Percentiles rank a stretch among this genome's conserved stretches.
Conservation (phyloP, 202 grass and related monocot species). For the Panicum virgatum region DNA sequence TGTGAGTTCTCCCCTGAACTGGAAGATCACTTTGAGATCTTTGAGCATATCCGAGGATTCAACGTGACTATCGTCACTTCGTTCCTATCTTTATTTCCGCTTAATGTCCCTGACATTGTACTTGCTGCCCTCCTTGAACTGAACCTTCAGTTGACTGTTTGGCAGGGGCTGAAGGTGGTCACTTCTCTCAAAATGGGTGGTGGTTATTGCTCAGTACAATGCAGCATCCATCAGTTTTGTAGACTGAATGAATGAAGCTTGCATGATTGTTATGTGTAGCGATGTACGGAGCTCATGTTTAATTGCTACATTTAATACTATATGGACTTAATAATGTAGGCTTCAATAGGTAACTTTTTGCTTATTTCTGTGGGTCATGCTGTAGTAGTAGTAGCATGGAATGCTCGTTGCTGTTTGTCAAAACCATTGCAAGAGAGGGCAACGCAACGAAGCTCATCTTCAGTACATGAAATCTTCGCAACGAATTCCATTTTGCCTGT, state of each 20-base stretch:
- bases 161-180: neutral
- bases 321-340: neutral
- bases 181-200: neutral
- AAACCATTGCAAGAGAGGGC: neutral
- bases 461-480: neutral
- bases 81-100: neutral
- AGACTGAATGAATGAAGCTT: neutral
- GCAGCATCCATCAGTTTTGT: neutral
- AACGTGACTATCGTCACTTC: slow-evolving; percentile 46
- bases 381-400: neutral
- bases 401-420: neutral
- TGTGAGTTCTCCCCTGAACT: slow-evolving; percentile 39
- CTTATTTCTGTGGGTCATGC: neutral
- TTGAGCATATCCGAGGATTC: slow-evolving; percentile 44
- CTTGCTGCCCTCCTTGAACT: neutral
- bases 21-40: slow-evolving; percentile 49
- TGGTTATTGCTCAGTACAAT: neutral
- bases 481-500: neutral
- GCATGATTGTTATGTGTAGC: neutral
- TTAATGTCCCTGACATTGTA: neutral
- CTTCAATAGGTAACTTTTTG: neutral
- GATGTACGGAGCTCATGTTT: slow-evolving; percentile 13
- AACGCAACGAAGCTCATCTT: neutral
- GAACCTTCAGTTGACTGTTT: slow-evolving; percentile 1
- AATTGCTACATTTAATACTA: neutral